Evolutionary conservation across 2,329 filamentous ascomycete species (phyloP).

Genomic region (Fusarium mundagurra): DNA sequence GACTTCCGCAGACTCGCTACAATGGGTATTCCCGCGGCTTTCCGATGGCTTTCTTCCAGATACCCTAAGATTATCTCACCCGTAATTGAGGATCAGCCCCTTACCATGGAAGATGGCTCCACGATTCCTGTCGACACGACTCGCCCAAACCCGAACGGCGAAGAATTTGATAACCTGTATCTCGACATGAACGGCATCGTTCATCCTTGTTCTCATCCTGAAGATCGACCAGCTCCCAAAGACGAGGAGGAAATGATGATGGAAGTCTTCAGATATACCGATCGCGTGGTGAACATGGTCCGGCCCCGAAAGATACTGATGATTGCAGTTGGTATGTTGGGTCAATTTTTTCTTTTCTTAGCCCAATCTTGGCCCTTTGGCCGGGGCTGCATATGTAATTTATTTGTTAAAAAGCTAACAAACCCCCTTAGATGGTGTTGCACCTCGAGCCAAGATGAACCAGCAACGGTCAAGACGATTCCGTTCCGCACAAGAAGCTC

Average conservation of each 20-base stretch:
- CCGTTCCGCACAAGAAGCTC: conserved; percentile 90
- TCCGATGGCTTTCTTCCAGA: conserved; percentile 95
- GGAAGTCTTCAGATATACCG: conserved; percentile 98
- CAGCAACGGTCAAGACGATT: conserved; percentile 97
- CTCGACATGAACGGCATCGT: conserved; percentile 99
- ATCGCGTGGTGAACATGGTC: conserved; percentile 98
- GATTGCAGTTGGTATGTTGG: conserved; percentile 86
- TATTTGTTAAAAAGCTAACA: conserved; percentile 40
- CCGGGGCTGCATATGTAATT: neutral
- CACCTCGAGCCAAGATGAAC: conserved; percentile 99
- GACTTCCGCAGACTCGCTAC: conserved; percentile 36
- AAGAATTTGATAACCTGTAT: conserved; percentile 98
- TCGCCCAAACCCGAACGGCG: conserved; percentile 90
- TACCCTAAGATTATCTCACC: conserved; percentile 97
- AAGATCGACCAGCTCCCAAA: conserved; percentile 88
- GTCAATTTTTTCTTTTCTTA: neutral
- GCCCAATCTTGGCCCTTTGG: neutral
- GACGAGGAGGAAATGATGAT: conserved; percentile 99
- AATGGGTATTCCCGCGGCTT: conserved; percentile 96
- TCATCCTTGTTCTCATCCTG: conserved; percentile 97
- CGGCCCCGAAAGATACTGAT: conserved; percentile 94
- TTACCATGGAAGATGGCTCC: conserved; percentile 82
- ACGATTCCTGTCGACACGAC: conserved; percentile 87
- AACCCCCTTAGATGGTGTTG: conserved; percentile 79
- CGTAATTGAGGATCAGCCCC: conserved; percentile 86